Percentiles rank a stretch among this genome's conserved stretches.
Evolutionary conservation across 2,329 filamentous ascomycete genomes (phyloP).

Genomic region (Fusarium sublunatum): DNA sequence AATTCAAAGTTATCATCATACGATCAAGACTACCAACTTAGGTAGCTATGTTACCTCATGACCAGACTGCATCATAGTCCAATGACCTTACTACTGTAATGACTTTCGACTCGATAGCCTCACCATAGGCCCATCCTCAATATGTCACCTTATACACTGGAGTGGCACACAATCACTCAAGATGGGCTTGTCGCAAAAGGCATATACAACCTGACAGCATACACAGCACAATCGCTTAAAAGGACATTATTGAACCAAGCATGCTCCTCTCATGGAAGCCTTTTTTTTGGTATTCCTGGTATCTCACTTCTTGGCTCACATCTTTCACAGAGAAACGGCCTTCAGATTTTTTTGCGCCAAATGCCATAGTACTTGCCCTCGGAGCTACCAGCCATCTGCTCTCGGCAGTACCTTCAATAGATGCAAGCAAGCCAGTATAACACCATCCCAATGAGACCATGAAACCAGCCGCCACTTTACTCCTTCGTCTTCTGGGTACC

Average conservation of each 20-base stretch:
- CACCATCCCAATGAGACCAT: conserved; percentile 72
- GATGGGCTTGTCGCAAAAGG: not conserved
- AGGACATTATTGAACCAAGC: conserved; percentile 39
- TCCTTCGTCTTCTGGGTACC: conserved; percentile 99
- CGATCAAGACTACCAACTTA: conserved; percentile 7
- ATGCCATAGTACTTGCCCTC: conserved; percentile 62
- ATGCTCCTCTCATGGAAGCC: conserved; percentile 39
- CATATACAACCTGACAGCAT: not conserved
- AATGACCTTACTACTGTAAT: conserved; percentile 7
- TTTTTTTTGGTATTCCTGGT: conserved; percentile 41
- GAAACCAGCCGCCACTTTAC: conserved; percentile 66
- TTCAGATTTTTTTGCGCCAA: conserved; percentile 59
- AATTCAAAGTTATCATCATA: conserved; percentile 20
- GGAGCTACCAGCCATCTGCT: conserved; percentile 61
- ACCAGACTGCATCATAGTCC: conserved; percentile 2
- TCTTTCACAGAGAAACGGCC: conserved; percentile 45
- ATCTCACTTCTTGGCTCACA: conserved; percentile 46
- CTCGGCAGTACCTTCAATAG: conserved; percentile 64
- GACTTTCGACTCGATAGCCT: not conserved
- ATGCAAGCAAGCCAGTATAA: conserved; percentile 72
- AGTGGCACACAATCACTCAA: not conserved
- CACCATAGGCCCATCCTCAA: not conserved
- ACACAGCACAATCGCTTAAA: conserved; percentile 16
- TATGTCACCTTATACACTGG: too few species aligned
- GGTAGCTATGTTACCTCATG: conserved; percentile 5